Evolutionary conservation across 2,329 filamentous ascomycete genomes (phyloP).

Genomic region (Sclerotinia nivalis): DNA sequence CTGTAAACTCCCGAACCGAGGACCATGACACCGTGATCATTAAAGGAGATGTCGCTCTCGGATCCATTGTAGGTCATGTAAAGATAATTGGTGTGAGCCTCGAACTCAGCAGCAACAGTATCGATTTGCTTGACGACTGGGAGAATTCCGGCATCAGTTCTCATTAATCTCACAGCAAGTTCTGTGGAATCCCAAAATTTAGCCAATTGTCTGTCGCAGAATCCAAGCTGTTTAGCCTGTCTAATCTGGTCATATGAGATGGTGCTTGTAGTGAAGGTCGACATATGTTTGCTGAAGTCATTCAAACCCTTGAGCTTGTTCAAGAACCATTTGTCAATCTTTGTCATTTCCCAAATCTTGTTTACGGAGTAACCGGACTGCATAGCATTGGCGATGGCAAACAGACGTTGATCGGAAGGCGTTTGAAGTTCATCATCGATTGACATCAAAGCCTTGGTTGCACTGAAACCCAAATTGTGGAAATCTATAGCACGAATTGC

Average conservation of each 20-base stretch:
- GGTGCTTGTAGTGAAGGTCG: slow-evolving; percentile 55
- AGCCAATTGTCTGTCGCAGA: slow-evolving; percentile 95
- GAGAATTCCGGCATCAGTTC: slow-evolving; percentile 82
- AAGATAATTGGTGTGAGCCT: slow-evolving; percentile 90
- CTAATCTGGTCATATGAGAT: slow-evolving; percentile 82
- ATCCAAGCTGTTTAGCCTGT: slow-evolving; percentile 95
- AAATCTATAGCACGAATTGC: slow-evolving; percentile 97
- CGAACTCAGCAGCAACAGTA: slow-evolving; percentile 94
- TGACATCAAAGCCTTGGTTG: slow-evolving; percentile 83
- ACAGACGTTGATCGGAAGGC: slow-evolving; percentile 94
- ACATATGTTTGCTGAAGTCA: slow-evolving; percentile 52
- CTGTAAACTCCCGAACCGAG: slow-evolving; percentile 95
- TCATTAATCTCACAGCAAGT: slow-evolving; percentile 81
- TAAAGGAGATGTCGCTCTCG: slow-evolving; percentile 88
- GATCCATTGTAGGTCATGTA: slow-evolving; percentile 96
- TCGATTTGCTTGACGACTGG: slow-evolving; percentile 99
- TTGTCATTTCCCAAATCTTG: slow-evolving; percentile 88
- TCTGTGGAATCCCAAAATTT: slow-evolving; percentile 81
- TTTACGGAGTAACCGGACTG: slow-evolving; percentile 96
- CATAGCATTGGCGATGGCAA: slow-evolving; percentile 97
- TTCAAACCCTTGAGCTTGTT: slow-evolving; percentile 98
- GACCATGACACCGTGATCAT: slow-evolving; percentile 86
- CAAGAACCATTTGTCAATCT: slow-evolving; percentile 99
- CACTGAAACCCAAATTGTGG: slow-evolving; percentile 88
- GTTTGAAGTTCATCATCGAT: slow-evolving; percentile 86